Conservation (phyloP, 805 yeast species). For the Wickerhamia fluorescens region DNA sequence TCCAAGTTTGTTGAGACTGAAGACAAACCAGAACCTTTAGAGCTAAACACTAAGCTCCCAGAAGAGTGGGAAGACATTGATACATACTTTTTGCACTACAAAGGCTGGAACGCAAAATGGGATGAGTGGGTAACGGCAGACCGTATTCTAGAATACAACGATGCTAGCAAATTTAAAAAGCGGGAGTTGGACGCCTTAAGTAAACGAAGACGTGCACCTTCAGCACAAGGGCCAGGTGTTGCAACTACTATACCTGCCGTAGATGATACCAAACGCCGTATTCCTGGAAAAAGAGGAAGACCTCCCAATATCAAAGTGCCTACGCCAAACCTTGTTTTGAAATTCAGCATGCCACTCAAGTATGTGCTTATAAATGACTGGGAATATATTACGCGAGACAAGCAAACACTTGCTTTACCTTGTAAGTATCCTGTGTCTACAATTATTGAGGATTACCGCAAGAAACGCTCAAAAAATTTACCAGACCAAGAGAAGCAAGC, state of each 20-base stretch:
- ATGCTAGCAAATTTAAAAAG: constrained; percentile 60
- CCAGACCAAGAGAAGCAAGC: constrained; percentile 9
- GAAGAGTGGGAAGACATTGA: constrained; percentile 21
- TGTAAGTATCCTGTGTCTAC: constrained; percentile 44
- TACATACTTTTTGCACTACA: constrained; percentile 73
- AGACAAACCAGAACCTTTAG: constrained; percentile 34
- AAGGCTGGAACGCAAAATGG: constrained; percentile 95
- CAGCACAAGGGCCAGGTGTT: constrained; percentile 13
- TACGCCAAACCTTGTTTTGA: constrained; percentile 17
- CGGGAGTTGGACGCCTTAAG: constrained; percentile 42
- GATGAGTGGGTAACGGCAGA: constrained; percentile 87
- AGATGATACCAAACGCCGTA: constrained; percentile 2
- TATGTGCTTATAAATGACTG: constrained; percentile 81
- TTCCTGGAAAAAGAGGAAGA: constrained; percentile 7
- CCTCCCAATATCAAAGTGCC: constrained; percentile 7
- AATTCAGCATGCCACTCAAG: constrained; percentile 62
- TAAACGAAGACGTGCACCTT: constrained; percentile 11
- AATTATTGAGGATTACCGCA: constrained; percentile 48
- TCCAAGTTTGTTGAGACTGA: constrained; percentile 31
- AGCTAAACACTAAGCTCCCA: constrained; percentile 18
- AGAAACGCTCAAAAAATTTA: constrained; percentile 12
- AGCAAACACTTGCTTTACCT: constrained; percentile 63
- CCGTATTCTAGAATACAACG: constrained; percentile 60
- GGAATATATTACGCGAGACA: constrained; percentile 83
- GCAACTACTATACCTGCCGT: constrained; percentile 3